These are phyloP conservation scores for Dimargaris xerosporica DNA, from an alignment of 192 early-diverging fungal genomes.

Conservation along the genomic window DNA sequence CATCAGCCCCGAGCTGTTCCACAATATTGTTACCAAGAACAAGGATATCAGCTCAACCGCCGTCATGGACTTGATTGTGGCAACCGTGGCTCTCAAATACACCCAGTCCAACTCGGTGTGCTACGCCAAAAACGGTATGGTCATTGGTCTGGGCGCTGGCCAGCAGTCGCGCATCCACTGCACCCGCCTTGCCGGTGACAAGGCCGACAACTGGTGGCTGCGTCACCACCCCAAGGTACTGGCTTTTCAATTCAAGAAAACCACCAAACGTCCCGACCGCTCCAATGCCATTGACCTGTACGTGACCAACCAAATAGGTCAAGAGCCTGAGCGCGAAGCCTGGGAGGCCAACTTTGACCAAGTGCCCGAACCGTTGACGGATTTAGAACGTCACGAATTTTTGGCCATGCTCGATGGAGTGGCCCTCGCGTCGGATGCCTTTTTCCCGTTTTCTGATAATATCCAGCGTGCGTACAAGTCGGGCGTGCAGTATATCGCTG, in stretches of 20 bases:
- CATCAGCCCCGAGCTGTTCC: conserved; percentile 64
- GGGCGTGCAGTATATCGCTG: conserved; percentile 80
- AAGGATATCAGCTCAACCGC: conserved; percentile 48
- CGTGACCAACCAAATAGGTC: conserved; percentile 76
- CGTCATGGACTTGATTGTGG: conserved; percentile 79
- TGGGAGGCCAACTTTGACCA: conserved; percentile 72
- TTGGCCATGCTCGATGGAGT: conserved; percentile 53
- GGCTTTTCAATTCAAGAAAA: conserved; percentile 70
- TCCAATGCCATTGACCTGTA: conserved; percentile 96
- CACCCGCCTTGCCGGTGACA: conserved; percentile 96
- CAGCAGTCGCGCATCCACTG: conserved; percentile 99
- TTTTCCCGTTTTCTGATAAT: conserved; percentile 99
- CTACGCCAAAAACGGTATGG: conserved; percentile 96
- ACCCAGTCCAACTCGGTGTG: conserved; percentile 98
- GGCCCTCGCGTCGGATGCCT: conserved; percentile 88
- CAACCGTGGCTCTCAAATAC: conserved; percentile 97
- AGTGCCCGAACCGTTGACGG: conserved; percentile 66
- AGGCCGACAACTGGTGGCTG: conserved; percentile 98
- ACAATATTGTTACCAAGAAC: conserved; percentile 76
- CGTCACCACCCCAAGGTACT: conserved; percentile 93
- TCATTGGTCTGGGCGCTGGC: conserved; percentile 92
- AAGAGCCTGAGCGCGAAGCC: conserved; percentile 44
- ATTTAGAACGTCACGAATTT: conserved; percentile 62
- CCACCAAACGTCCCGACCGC: conserved; percentile 84
- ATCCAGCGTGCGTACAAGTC: conserved; percentile 68